Conservation (phyloP, 768 basidiomycete genomes). For the Podaxis sp. region DNA sequence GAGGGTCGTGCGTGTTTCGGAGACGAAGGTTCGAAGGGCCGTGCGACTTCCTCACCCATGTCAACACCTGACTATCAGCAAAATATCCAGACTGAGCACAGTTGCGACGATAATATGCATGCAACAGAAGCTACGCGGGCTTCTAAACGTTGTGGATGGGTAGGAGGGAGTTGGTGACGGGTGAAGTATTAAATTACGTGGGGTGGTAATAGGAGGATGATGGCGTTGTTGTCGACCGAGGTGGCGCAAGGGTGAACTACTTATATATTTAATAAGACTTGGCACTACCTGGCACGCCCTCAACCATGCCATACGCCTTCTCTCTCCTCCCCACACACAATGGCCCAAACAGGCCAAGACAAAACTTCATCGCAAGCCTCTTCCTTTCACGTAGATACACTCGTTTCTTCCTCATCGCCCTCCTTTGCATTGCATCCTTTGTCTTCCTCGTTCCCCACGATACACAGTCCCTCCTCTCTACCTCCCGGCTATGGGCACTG, state of each 20-base stretch:
- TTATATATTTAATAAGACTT: not conserved
- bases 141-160: no score
- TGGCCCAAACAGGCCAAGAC: not conserved
- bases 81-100: not conserved
- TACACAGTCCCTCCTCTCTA: not conserved
- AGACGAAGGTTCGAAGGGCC: not conserved
- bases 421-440: not conserved
- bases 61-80: not conserved
- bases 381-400: constrained; percentile 4
- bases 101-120: not conserved
- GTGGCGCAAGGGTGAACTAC: not conserved
- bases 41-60: not conserved
- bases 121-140: no score
- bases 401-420: not conserved
- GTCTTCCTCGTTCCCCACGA: not conserved
- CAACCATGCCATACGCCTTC: not conserved
- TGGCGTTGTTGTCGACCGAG: not conserved
- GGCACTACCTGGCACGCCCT: not conserved
- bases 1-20: not conserved
- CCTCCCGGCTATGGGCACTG: not conserved
- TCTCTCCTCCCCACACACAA: constrained; percentile 7
- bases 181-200: not conserved
- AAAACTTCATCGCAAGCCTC: not conserved
- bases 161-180: not conserved
- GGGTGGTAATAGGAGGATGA: not conserved